Base-by-base conservation (phyloP, 108 stramenopile species). In the Pseudonitzschia multiseries region DNA sequence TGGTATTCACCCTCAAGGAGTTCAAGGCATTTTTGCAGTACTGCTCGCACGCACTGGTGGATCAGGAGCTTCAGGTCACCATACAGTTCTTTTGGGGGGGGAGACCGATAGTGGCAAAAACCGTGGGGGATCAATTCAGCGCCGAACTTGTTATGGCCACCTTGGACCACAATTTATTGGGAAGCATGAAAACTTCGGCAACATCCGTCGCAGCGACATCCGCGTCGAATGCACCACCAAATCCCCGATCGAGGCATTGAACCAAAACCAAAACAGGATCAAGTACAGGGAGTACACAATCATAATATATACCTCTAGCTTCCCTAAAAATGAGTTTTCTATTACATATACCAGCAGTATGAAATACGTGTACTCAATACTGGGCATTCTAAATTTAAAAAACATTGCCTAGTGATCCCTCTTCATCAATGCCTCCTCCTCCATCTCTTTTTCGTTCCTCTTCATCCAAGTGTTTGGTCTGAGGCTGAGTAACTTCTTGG, bases 1-100 rank as follows among this genome's bases (percentile, higher is more conserved):
- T 94, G 27, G 93, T 94, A 2, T 92, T 91, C 80, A 81, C 84
- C 40, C 78, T 87, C 69, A 89, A 86, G 70, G 93, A 94, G 77
- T 83, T 85, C 57, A 84, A 84, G 84, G 89, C 93, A 26, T 85
- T 94, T 75, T 69, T 94, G 32, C 89, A 89, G 68, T 94, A 86
- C 79, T 90, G 89, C 70, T 72, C 85, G 40, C 87, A 89, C 63
- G 70, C 75, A 40, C 77, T 70, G 69, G 48, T 66, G n/a, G 83
- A 88, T 65, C 77, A 75, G 28, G 80, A 88, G 27, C 74, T 87
- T 14, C 75, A 62, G 14, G 79, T 84, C 4, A 74, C 85, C 14
- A 59, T 94, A 4, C 84, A 77, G 0, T 94, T 92, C 68, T 83
- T 86, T 77, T 94, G 90, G 89, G 93, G 93, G 26, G 93, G 93